A percentile compares a stretch with the other conserved stretches of the same genome.
Conservation (phyloP, 345 rosid genomes). For the Theobroma cacao region DNA sequence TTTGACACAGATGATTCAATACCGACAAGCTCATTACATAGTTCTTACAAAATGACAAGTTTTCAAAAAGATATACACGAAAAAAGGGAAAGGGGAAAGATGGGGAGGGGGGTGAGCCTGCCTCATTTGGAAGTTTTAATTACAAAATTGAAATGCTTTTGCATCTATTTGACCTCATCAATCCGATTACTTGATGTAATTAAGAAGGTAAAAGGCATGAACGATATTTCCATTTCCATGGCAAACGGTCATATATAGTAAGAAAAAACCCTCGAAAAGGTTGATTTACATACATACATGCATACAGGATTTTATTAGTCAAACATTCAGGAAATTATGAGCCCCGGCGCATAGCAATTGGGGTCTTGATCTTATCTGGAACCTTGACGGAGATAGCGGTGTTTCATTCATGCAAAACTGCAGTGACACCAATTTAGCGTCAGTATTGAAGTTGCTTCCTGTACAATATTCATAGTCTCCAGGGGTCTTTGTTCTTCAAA, state of each 20-base stretch:
- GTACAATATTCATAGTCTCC: constrained; percentile 16
- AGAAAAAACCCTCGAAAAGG: not conserved
- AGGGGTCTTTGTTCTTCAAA: constrained; percentile 7
- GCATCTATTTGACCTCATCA: not conserved
- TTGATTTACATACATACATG: constrained; percentile 28
- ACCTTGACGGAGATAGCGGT: constrained; percentile 2
- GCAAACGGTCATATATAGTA: constrained; percentile 12
- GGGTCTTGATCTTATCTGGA: constrained; percentile 20
- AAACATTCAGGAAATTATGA: not conserved
- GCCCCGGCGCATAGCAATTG: constrained; percentile 2
- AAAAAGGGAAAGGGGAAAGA: too few species aligned
- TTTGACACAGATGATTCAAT: not conserved
- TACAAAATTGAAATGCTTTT: constrained; percentile 7
- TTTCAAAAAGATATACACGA: too few species aligned
- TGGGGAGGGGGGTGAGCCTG: too few species aligned
- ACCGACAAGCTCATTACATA: not conserved
- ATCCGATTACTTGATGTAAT: not conserved
- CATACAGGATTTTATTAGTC: constrained; percentile 18
- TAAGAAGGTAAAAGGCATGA: not conserved
- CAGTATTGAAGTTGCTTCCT: not conserved
- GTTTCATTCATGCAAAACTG: constrained; percentile 17
- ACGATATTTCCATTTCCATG: constrained; percentile 13
- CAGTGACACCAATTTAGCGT: constrained; percentile 18
- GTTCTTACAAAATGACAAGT: not conserved
- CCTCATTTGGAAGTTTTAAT: not conserved